Evolutionary conservation across 805 yeast species (phyloP).

Genomic region (Yarrowia sp.): DNA sequence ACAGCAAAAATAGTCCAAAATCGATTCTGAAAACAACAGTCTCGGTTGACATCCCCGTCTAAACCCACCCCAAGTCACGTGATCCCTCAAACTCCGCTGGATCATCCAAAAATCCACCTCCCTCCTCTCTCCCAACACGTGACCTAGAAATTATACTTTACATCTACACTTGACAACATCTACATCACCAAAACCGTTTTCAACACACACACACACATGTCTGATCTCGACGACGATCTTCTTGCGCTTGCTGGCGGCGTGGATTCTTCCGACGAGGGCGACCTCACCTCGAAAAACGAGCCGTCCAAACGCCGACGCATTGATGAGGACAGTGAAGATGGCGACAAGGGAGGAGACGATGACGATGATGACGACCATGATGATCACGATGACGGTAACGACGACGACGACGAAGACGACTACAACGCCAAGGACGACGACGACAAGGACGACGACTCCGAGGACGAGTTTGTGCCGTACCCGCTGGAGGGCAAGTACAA

Average conservation of each 20-base stretch:
- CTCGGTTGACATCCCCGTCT: no score
- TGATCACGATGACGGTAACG: conserved; percentile 54
- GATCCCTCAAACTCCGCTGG: no score
- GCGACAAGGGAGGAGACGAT: conserved; percentile 41
- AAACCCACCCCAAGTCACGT: no score
- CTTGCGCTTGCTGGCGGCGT: conserved; percentile 91
- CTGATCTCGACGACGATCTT: conserved; percentile 85
- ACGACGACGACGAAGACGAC: conserved; percentile 43
- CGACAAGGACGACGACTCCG: conserved; percentile 49
- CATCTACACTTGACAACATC: background rate
- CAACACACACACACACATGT: conserved; percentile 8
- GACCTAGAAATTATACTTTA: background rate
- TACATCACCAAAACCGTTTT: background rate
- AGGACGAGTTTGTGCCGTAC: conserved; percentile 62
- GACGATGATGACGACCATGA: conserved; percentile 51
- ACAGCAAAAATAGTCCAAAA: no score
- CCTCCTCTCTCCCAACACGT: conserved; percentile 6
- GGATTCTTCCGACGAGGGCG: conserved; percentile 51
- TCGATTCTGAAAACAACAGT: no score
- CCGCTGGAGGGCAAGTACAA: conserved; percentile 93
- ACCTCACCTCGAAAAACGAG: conserved; percentile 35
- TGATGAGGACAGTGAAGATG: conserved; percentile 50
- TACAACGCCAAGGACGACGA: conserved; percentile 45
- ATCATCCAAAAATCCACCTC: no score
- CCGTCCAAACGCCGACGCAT: conserved; percentile 33